A percentile compares a stretch with the other conserved stretches of the same genome.
These are phyloP conservation scores for Isoetes taiwanensis DNA, from an alignment of 75 land plant species.

Conservation along the genomic window DNA sequence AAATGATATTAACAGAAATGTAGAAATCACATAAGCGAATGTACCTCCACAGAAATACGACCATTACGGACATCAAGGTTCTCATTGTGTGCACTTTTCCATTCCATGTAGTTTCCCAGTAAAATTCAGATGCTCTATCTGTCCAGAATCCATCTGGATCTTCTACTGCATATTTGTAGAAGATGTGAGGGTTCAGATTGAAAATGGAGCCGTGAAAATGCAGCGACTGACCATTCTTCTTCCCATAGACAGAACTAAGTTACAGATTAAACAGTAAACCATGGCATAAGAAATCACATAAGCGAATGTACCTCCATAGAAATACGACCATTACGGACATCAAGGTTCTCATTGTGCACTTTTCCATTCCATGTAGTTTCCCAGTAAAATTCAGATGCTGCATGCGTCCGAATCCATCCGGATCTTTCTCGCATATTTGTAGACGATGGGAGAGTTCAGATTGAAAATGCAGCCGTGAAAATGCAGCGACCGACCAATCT, in stretches of 20 bases:
- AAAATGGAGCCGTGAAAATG: not conserved
- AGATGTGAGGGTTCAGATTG: too few relatives aligned
- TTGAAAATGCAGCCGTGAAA: too few relatives aligned
- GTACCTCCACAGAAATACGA: conserved; percentile 61
- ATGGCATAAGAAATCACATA: too few relatives aligned
- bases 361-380: conserved; percentile 46
- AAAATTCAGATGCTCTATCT: conserved; percentile 62
- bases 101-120: conserved; percentile 72
- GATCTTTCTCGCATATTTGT: too few relatives aligned
- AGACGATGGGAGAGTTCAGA: too few relatives aligned
- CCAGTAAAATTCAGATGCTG: conserved; percentile 79
- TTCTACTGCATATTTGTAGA: conserved; percentile 63
- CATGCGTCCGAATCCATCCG: conserved; percentile 81
- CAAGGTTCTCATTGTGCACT: conserved; percentile 55
- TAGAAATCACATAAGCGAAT: too few relatives aligned
- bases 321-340: conserved; percentile 55
- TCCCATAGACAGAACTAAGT: too few relatives aligned
- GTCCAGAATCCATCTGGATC: conserved; percentile 96
- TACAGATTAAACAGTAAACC: too few relatives aligned
- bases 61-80: conserved; percentile 79
- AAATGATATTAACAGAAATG: too few relatives aligned
- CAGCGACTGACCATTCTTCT: too few relatives aligned
- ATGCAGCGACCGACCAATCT: too few relatives aligned
- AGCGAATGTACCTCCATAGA: conserved; percentile 83
- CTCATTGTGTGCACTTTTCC: conserved; percentile 31